These are phyloP conservation scores for Schizochytrium sp. DNA, from an alignment of 108 stramenopile species.

Conservation along the genomic window DNA sequence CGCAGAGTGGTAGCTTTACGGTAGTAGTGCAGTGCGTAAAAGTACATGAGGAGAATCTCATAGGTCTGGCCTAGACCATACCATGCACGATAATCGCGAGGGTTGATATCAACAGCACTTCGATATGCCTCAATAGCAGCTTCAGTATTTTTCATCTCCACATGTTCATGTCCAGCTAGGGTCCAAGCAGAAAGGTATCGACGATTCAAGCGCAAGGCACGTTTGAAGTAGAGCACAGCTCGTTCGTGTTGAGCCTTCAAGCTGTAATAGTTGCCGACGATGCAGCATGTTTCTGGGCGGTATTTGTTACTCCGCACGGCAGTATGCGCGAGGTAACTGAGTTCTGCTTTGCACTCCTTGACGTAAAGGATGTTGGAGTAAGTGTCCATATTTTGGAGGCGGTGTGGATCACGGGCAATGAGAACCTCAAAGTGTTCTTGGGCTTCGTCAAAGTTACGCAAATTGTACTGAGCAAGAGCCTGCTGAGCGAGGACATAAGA, in stretches of 20 bases:
- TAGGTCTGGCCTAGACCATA: slow-evolving; percentile 99
- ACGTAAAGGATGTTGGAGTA: slow-evolving; percentile 94
- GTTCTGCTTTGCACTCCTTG: slow-evolving; percentile 85
- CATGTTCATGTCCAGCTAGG: slow-evolving; percentile 96
- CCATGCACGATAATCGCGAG: slow-evolving; percentile 93
- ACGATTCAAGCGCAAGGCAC: slow-evolving; percentile 90
- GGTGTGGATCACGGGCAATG: slow-evolving; percentile 82
- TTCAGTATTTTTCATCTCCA: slow-evolving; percentile 95
- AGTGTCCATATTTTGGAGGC: slow-evolving; percentile 90
- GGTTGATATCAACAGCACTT: slow-evolving; percentile 91
- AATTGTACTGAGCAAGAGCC: slow-evolving; percentile 88
- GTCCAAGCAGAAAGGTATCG: slow-evolving; percentile 94
- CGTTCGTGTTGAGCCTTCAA: slow-evolving; percentile 92
- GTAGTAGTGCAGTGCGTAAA: slow-evolving; percentile 95
- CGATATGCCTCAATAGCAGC: slow-evolving; percentile 98
- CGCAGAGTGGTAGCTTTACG: slow-evolving; percentile 90
- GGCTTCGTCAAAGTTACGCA: slow-evolving; percentile 89
- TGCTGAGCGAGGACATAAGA: slow-evolving; percentile 82
- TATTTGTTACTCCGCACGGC: slow-evolving; percentile 90
- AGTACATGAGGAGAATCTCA: slow-evolving; percentile 93
- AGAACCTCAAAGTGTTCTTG: slow-evolving; percentile 85
- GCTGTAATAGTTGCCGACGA: slow-evolving; percentile 96
- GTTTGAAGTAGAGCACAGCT: slow-evolving; percentile 95
- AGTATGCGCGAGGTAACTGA: slow-evolving; percentile 87
- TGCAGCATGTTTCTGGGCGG: slow-evolving; percentile 94